Base-by-base conservation (phyloP, 2,329 filamentous ascomycete species). In the Cladosporium austrohemisphaericum region DNA sequence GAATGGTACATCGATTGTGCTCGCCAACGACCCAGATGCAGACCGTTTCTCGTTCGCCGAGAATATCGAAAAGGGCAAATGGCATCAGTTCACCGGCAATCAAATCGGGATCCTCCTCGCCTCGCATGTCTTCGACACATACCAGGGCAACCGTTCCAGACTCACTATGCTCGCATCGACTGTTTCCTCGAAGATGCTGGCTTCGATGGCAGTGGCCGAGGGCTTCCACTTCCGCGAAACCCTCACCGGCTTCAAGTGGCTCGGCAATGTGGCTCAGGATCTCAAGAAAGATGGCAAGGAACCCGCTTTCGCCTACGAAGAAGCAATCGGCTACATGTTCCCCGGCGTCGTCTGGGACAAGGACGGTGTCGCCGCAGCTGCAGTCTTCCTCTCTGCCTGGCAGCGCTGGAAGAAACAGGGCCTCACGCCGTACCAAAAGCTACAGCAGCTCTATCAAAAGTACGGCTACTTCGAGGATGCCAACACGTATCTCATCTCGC, bases 271-370 rank as follows among this genome's bases (percentile, higher is more conserved):
- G 37, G 78, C 79, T 1, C 72, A 75, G 14, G 67, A 75, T n/a
- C 70, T 83, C 2, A 68, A 74, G 49, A 57, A 62, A 2, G 59
- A 68, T 48, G 78, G 76, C 19, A 77, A 76, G 55, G 67, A 73
- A 18, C 73, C 78, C 1, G 68, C 73, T 0, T 84, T 77, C 58
- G 80, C 80, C 1, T 85, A 80, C 55, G 81, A 85, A 64, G 81
- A 85, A 65, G 81, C 81, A 6, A 74, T 85, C 18, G 81, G 81
- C 1, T 85, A 83, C 63, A 84, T 84, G 81, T 81, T 84, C 48
- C 73, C 80, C 0, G 66, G 72, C 6, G 76, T 83, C 1, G 80
- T 80, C 31, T 76, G 79, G 56, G 81, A 85, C 64, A 85, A 85
- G 58, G 81, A 85, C 61, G 81, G 80, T 3, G 76, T 85, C 49